Base-by-base conservation (phyloP, 148 eudicot genomes). In the Spergularia marina region DNA sequence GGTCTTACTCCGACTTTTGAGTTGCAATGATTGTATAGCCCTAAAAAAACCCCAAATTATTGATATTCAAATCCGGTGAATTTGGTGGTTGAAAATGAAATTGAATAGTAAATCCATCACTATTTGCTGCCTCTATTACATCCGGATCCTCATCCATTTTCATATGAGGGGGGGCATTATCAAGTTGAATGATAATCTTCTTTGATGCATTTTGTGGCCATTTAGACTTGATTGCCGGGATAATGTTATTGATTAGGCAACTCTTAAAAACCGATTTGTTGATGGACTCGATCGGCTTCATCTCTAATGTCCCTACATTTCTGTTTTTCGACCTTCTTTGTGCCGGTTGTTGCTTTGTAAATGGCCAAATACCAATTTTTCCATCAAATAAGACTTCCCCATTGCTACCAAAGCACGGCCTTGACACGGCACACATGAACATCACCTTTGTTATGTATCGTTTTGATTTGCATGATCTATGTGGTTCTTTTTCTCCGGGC, bases 361-460 rank as follows among this genome's bases (percentile, higher is more conserved):
- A 65, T 4, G 51, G 21, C 15, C 15, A 65, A 5, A 65, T 65
- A 5, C 51, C 52, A 10, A 65, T 65, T 12, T 65, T 65, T 1
- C 70, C 70, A 36, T 65, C 70, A 39, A 65, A 65, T 14, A 39
- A 65, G 4, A 14, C n/a, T 65, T 65, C 70, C 51, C 52, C 52
- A 41, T 65, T 36, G 5, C 4, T n/a, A 10, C 52, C 70, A 41
- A 36, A 36, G 4, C 49, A 34, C 7, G 44, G 53, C n/a, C 70
- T 65, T 1, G 70, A 49, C 16, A 40, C 2, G 7, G 44, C 70
- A 12, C 5, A 39, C 20, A 65, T 34, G 14, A 65, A 65, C 70
- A 65, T 65, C 6, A 65, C 40, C 16, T 65, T 36, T 11, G 70
- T 13, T 5, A 65, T 65, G 51, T 10, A 17, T 12, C 15, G 39